Percentiles rank a stretch among this genome's conserved stretches.
Evolutionary conservation across 495 filamentous ascomycete species (phyloP).

Genomic region (Penicillium nucicola): DNA sequence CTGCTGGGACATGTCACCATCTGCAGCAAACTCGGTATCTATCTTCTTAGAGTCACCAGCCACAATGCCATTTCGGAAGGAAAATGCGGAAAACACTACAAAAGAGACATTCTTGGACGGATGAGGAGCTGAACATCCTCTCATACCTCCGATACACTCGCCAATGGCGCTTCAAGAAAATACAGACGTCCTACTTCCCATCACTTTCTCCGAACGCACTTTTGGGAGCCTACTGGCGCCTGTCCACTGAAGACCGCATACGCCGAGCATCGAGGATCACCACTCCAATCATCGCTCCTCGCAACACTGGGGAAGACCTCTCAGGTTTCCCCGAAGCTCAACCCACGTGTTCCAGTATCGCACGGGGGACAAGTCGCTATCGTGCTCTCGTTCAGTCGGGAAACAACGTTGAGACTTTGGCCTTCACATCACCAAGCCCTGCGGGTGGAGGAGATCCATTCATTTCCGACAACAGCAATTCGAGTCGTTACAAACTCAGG

Average conservation of each 20-base stretch:
- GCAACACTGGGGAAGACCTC: not conserved
- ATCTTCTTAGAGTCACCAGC: no score
- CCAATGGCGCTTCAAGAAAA: constrained; percentile 7
- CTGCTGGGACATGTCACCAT: no score
- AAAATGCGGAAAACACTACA: no score
- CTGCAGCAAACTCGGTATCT: no score
- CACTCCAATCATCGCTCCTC: not conserved
- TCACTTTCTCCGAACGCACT: constrained; percentile 5
- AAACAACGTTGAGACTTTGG: not conserved
- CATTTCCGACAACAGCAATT: no score
- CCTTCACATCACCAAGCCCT: not conserved
- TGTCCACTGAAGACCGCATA: constrained; percentile 6
- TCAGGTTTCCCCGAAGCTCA: not conserved
- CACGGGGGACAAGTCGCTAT: no score
- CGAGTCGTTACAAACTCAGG: constrained; percentile 3
- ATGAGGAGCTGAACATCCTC: constrained; percentile 8
- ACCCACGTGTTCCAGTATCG: no score
- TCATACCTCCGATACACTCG: constrained; percentile 2
- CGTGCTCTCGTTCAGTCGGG: not conserved
- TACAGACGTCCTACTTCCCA: constrained; percentile 5
- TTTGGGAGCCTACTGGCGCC: constrained; percentile 2
- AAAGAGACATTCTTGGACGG: no score
- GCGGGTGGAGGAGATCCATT: not conserved
- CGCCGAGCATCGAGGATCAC: not conserved
- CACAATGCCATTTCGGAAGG: not conserved